Evolutionary conservation across 805 yeast species (phyloP).

Genomic region (Yarrowia sp.): DNA sequence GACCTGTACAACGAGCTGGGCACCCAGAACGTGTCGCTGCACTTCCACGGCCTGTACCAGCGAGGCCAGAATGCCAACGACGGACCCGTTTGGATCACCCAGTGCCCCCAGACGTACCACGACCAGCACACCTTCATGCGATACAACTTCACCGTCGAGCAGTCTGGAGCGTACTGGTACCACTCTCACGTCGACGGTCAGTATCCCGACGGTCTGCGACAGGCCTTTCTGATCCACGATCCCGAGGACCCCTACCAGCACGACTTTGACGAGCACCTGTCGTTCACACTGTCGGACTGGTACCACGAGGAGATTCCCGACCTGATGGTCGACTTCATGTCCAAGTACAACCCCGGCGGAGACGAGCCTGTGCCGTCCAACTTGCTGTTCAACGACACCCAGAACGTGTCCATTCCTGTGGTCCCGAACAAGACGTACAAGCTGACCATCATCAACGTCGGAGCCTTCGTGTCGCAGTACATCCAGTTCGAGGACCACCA

Average conservation of each 20-base stretch:
- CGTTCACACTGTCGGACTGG: slow-evolving; percentile 75
- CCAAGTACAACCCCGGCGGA: slow-evolving; percentile 55
- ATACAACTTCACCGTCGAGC: slow-evolving; percentile 83
- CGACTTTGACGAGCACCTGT: slow-evolving; percentile 76
- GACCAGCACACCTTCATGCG: slow-evolving; percentile 66
- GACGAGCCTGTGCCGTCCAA: slow-evolving; percentile 79
- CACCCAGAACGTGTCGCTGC: slow-evolving; percentile 68
- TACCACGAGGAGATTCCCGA: slow-evolving; percentile 60
- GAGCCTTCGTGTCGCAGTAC: slow-evolving; percentile 88
- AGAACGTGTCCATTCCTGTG: slow-evolving; percentile 45
- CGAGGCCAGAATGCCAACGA: slow-evolving; percentile 74
- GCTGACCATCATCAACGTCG: slow-evolving; percentile 73
- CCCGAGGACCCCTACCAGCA: slow-evolving; percentile 49
- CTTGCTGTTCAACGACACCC: slow-evolving; percentile 41
- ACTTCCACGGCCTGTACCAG: slow-evolving; percentile 91
- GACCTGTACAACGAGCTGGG: slow-evolving; percentile 71
- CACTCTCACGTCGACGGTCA: slow-evolving; percentile 88
- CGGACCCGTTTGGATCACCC: slow-evolving; percentile 82
- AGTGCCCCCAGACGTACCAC: slow-evolving; percentile 63
- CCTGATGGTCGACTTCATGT: slow-evolving; percentile 39
- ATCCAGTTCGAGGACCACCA: slow-evolving; percentile 83
- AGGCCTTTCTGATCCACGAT: slow-evolving; percentile 64
- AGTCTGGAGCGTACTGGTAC: slow-evolving; percentile 94
- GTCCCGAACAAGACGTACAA: slow-evolving; percentile 80
- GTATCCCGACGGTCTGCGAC: slow-evolving; percentile 76